Base-by-base conservation (phyloP, 176 grass and related monocot genomes). In the Aechmea fasciata region DNA sequence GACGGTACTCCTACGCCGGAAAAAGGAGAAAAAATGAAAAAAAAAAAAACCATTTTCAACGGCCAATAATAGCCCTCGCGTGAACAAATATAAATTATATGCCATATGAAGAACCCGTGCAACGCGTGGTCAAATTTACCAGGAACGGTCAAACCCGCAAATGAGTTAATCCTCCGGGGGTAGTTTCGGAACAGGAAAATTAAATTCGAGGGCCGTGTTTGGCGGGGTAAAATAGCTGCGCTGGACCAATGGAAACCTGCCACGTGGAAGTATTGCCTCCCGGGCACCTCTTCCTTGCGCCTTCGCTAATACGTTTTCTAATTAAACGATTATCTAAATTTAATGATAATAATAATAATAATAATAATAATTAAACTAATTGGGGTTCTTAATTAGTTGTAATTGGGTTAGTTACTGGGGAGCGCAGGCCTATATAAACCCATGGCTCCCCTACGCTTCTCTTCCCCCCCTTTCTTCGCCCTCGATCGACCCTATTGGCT, bases 381-480 rank as follows among this genome's bases (percentile, higher is more conserved):
- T 2, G 13, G 5, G 13, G 18, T 52, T 25, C 20, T 69, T 48
- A 69, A 78, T 14, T 53, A n/a, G 9, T 25, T 11, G 50, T 49
- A 67, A 66, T 75, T 20, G 51, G 13, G 65, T 6, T 66, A 53
- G 18, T 48, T 47, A 51, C 59, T 11, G 51, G 80, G 62, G 71
- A 63, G 51, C 71, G 48, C 74, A 65, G 11, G 33, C 59, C 76
- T 96, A 96, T 96, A 83, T 91, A 96, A 96, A 63, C 22, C 80
- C 47, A 3, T 48, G 67, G 26, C 18, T 49, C 75, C 66, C 75
- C 10, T 17, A 64, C 82, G 70, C 69, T 5, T 68, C 57, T 82
- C 81, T 76, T 82, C 92, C 78, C 85, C 85, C 77, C 80, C n/a
- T 47, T 55, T 49, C 88, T 75, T 52, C 71, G 54, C 68, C 73